A percentile compares a stretch with the other conserved stretches of the same genome.
These are phyloP conservation scores for Amylocystis lapponica DNA, from an alignment of 768 basidiomycete genomes.

Conservation along the genomic window DNA sequence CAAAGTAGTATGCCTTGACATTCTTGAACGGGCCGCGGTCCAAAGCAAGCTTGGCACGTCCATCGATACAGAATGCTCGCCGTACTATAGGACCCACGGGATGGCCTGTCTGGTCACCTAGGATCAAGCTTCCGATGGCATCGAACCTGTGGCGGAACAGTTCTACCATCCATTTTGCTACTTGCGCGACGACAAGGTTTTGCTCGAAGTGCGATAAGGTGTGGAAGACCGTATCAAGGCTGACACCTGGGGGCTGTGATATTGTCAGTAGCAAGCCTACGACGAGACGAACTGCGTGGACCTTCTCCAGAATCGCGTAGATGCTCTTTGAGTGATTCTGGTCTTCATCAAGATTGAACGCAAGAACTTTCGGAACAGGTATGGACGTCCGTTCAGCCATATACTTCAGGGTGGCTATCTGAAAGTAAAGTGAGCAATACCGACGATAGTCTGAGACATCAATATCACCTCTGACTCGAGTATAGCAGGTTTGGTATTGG, in stretches of 20 bases:
- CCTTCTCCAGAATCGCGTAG: slow-evolving; percentile 24
- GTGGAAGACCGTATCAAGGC: slow-evolving; percentile 21
- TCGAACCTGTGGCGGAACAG: slow-evolving; percentile 21
- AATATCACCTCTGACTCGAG: slow-evolving; percentile 16
- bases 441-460: neutral
- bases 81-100: slow-evolving; percentile 16
- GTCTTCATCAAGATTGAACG: slow-evolving; percentile 3
- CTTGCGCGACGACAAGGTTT: slow-evolving; percentile 19
- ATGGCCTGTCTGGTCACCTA: slow-evolving; percentile 1
- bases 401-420: slow-evolving; percentile 27
- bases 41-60: slow-evolving; percentile 22
- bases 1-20: slow-evolving; percentile 26
- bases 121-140: slow-evolving; percentile 23
- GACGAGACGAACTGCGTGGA: no score
- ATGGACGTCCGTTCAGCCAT: slow-evolving; percentile 23
- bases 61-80: slow-evolving; percentile 25
- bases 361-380: slow-evolving; percentile 20
- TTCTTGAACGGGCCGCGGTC: slow-evolving; percentile 28
- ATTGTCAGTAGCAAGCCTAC: neutral
- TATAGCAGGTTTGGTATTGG: slow-evolving; percentile 9
- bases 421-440: neutral
- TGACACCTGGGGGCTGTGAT: slow-evolving; percentile 21
- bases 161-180: slow-evolving; percentile 27
- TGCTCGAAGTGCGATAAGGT: slow-evolving; percentile 19
- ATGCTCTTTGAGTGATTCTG: slow-evolving; percentile 3